Evolutionary conservation across 148 eudicot genomes (phyloP).

Genomic region (Suaeda aralocaspica): DNA sequence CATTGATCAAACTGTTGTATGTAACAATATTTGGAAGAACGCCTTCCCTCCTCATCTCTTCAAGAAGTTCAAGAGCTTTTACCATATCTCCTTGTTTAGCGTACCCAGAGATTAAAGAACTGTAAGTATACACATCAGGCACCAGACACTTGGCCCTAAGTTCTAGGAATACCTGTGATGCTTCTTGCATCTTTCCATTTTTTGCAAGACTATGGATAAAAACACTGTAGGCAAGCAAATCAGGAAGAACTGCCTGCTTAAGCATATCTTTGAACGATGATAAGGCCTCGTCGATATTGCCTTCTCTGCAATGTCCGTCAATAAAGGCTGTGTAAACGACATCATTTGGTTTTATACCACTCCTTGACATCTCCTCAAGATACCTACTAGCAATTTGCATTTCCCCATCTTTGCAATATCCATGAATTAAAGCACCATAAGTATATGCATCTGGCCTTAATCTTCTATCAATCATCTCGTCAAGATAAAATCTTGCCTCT

Average conservation of each 20-base stretch:
- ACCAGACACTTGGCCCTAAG: slow-evolving; percentile 48
- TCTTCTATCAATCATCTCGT: slow-evolving; percentile 54
- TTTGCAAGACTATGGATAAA: slow-evolving; percentile 63
- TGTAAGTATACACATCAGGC: slow-evolving; percentile 74
- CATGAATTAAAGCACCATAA: slow-evolving; percentile 70
- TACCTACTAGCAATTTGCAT: slow-evolving; percentile 49
- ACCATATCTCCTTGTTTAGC: slow-evolving; percentile 54
- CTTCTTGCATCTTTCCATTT: slow-evolving; percentile 62
- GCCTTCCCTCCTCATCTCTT: slow-evolving; percentile 58
- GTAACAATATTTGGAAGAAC: slow-evolving; percentile 69
- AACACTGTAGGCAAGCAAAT: slow-evolving; percentile 48
- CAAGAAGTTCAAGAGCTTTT: slow-evolving; percentile 50
- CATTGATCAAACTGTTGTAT: slow-evolving; percentile 71
- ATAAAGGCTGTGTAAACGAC: slow-evolving; percentile 54
- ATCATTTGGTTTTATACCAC: slow-evolving; percentile 54
- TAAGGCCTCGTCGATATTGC: slow-evolving; percentile 48
- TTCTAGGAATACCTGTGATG: slow-evolving; percentile 41
- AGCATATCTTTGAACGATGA: slow-evolving; percentile 49
- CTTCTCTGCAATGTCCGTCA: slow-evolving; percentile 64
- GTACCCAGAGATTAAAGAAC: slow-evolving; percentile 68
- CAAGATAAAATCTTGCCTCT: slow-evolving; percentile 47
- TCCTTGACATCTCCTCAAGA: slow-evolving; percentile 58
- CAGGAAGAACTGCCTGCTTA: slow-evolving; percentile 44
- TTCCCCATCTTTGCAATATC: slow-evolving; percentile 47
- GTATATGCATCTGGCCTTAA: slow-evolving; percentile 63